Conservation (phyloP, 2,329 filamentous ascomycete species). For the Trichoderma afroharzianum region DNA sequence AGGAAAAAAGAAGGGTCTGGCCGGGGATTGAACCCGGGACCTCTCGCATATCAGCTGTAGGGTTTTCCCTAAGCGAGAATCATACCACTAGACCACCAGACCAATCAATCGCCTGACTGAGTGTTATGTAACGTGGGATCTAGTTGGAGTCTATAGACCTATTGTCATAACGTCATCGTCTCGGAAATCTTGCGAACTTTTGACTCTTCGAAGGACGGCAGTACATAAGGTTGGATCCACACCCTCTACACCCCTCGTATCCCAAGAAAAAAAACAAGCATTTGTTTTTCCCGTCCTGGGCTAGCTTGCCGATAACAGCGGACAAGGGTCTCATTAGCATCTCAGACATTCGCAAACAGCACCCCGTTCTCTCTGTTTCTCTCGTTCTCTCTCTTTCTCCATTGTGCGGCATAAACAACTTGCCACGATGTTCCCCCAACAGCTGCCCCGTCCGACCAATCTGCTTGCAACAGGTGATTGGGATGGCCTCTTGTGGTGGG, state of each 20-base stretch:
- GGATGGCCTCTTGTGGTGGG: not conserved
- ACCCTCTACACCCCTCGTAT: not conserved
- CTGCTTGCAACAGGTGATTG: not conserved
- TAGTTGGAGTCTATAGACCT: not conserved
- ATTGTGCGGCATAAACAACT: not conserved
- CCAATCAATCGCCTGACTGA: conserved; percentile 23
- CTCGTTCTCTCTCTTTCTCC: not conserved
- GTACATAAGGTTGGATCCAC: not conserved
- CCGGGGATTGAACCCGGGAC: conserved; percentile 47
- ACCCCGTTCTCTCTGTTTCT: not conserved
- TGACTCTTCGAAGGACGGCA: not conserved
- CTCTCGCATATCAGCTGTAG: conserved; percentile 40
- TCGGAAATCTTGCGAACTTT: not conserved
- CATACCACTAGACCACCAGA: conserved; percentile 64
- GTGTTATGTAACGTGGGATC: not conserved
- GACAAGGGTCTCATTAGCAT: not conserved
- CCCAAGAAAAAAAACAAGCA: not conserved
- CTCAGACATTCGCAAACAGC: not conserved
- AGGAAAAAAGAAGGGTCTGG: conserved; percentile 36
- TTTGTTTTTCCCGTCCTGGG: not conserved
- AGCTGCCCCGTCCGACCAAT: not conserved
- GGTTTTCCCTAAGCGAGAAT: conserved; percentile 64
- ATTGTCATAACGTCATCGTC: not conserved
- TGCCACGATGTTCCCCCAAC: not conserved
- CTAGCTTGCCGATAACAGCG: not conserved